Base-by-base conservation (phyloP, 495 filamentous ascomycete species). In the Penicillium waksmanii region DNA sequence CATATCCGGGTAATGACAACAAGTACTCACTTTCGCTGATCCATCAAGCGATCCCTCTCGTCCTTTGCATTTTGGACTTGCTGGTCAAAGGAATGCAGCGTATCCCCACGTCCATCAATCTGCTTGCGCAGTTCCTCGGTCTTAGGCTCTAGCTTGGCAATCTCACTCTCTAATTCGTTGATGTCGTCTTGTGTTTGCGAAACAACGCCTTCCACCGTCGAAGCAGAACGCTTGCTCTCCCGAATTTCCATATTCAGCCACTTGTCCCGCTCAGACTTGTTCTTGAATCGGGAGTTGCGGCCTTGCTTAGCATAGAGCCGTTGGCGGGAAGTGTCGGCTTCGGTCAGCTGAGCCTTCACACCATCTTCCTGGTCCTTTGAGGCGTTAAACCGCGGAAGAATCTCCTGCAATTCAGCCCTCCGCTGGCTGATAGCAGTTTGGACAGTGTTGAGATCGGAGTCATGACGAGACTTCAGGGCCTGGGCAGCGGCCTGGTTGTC, bases 231-330 rank as follows among this genome's bases (percentile, higher is more conserved):
- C 59, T 91, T 89, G 51, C 89, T 87, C n/a, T 93, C 89, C 44
- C 90, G 82, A 62, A 98, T 88, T 69, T 97, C 88, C 46, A 85
- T 83, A 51, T 87, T 85, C 18, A 99, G 79, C 81, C 83, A 97
- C 40, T 84, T 84, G 67, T 99, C 96, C 3, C 95, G 87, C 65
- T 97, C 92, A 3, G 82, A 84, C 73, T 96, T 96, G 66, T 83
- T 94, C 67, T 84, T 89, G 76, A 96, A 98, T 55, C 90, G 89
- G 33, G 88, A 86, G 68, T 89, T 92, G n/a, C 93, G 87, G 40
- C 91, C 90, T 73, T 98, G 96, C 72, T 99, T 99, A 50, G 90
- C 91, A 65, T 97, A 93, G 15, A 99, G 80, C 25, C 93, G 87
- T 63, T 89, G 88, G 42, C 92, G 80, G 1, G 81, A 83, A 8